Evolutionary conservation across 192 early-diverging fungal genomes (phyloP).

Genomic region (Rhizophagus clarus): DNA sequence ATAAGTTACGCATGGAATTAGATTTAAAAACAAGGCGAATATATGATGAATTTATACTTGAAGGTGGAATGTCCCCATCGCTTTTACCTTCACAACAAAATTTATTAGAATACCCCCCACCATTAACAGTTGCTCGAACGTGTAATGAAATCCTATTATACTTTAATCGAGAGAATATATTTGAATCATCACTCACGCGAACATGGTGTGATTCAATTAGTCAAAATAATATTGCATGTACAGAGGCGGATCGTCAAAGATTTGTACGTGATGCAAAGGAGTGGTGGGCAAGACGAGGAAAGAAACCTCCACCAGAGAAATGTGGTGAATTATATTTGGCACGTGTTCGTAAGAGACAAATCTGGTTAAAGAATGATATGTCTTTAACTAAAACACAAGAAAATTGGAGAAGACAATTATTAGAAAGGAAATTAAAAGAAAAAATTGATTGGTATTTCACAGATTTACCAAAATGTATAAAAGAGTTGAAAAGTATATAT

Average conservation of each 20-base stretch:
- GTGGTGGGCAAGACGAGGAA: slow-evolving; percentile 34
- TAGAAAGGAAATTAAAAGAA: slow-evolving; percentile 29
- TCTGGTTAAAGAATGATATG: slow-evolving; percentile 25
- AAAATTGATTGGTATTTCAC: slow-evolving; percentile 34
- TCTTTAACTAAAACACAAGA: slow-evolving; percentile 22
- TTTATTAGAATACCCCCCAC: not conserved
- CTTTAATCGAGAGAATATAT: slow-evolving; percentile 14
- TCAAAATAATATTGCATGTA: slow-evolving; percentile 10
- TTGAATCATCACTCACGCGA: not conserved
- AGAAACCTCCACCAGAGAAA: slow-evolving; percentile 32
- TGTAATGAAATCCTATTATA: slow-evolving; percentile 12
- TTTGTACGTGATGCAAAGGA: slow-evolving; percentile 33
- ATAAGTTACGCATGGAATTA: slow-evolving; percentile 22
- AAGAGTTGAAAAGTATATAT: slow-evolving; percentile 2
- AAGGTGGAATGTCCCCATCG: not conserved
- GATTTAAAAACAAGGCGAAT: slow-evolving; percentile 30
- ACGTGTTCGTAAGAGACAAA: slow-evolving; percentile 27
- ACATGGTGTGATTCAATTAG: slow-evolving; percentile 19
- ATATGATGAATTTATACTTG: slow-evolving; percentile 29
- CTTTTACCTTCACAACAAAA: not conserved
- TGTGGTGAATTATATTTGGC: slow-evolving; percentile 32
- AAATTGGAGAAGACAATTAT: slow-evolving; percentile 26
- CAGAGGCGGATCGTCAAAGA: slow-evolving; percentile 6
- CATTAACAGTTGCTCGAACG: not conserved
- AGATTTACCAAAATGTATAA: slow-evolving; percentile 9